These are phyloP conservation scores for Aaosphaeria arxii DNA, from an alignment of 2,329 filamentous ascomycete species.

Conservation along the genomic window DNA sequence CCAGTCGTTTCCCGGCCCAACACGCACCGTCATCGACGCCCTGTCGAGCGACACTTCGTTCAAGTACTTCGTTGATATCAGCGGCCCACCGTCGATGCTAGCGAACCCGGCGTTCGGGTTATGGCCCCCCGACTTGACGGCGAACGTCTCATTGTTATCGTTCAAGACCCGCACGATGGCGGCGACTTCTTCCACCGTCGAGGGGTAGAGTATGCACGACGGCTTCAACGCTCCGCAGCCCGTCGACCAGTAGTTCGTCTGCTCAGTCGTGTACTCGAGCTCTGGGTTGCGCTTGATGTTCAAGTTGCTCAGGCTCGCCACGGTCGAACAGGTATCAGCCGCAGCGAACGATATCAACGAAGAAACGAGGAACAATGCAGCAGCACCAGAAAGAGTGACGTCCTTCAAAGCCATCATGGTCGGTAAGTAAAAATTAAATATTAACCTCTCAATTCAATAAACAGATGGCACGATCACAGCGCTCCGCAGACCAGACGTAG, in stretches of 20 bases:
- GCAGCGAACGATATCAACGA: conserved; percentile 4
- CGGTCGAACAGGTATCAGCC: conserved; percentile 14
- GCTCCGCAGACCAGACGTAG: no score
- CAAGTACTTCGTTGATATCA: conserved; percentile 41
- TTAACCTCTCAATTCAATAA: no score
- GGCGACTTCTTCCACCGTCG: conserved; percentile 47
- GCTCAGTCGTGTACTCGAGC: conserved; percentile 14
- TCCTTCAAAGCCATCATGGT: conserved; percentile 5
- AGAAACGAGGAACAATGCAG: conserved; percentile 3
- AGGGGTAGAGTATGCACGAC: conserved; percentile 23
- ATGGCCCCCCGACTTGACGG: conserved; percentile 52
- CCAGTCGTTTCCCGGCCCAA: conserved; percentile 29
- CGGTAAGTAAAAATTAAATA: background rate
- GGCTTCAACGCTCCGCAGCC: conserved; percentile 23
- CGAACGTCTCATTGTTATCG: conserved; percentile 46
- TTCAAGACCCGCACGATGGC: conserved; percentile 49
- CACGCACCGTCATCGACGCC: conserved; percentile 13
- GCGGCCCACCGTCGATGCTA: conserved; percentile 39
- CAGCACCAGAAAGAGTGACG: conserved; percentile 3
- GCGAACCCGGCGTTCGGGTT: conserved; percentile 45
- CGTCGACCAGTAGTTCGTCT: conserved; percentile 22
- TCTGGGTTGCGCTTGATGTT: conserved; percentile 7
- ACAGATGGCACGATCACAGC: no score
- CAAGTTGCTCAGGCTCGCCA: conserved; percentile 8
- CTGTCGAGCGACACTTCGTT: conserved; percentile 13